These are phyloP conservation scores for Linnemannia elongata DNA, from an alignment of 192 early-diverging fungal species.

Conservation along the genomic window DNA sequence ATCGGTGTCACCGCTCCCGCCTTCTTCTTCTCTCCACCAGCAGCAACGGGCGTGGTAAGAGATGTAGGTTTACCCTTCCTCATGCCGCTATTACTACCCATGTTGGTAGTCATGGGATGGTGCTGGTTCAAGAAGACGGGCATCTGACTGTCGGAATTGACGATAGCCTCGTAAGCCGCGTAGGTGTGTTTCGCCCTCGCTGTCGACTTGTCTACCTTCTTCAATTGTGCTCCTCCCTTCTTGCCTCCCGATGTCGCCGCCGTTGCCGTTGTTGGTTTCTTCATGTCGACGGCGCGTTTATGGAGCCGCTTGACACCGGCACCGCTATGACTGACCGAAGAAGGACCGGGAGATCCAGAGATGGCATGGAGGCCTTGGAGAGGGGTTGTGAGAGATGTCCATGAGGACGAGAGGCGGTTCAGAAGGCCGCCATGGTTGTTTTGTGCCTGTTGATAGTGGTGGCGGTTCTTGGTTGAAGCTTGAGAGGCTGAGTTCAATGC, in stretches of 20 bases:
- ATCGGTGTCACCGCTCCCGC: not conserved
- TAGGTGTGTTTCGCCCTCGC: not conserved
- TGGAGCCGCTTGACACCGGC: not conserved
- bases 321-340: not conserved
- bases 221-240: not conserved
- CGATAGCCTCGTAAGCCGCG: slow-evolving; percentile 19
- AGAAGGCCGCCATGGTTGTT: not conserved
- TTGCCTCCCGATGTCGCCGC: not conserved
- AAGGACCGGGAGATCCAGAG: not conserved
- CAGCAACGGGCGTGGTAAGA: not conserved
- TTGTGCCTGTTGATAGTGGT: no score
- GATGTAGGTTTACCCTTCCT: not conserved
- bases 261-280: not conserved
- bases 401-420: not conserved
- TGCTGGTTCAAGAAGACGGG: slow-evolving; percentile 16
- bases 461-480: no score
- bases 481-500: no score
- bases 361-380: not conserved
- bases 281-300: not conserved
- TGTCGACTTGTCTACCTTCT: not conserved
- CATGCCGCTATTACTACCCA: not conserved
- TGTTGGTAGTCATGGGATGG: not conserved
- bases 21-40: not conserved
- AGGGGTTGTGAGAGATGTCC: not conserved
- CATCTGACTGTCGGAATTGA: slow-evolving; percentile 29